Evolutionary conservation across 345 rosid species (phyloP), one percentile per base, ranked within the genome.

Genomic region (Aquilaria malaccensis): DNA sequence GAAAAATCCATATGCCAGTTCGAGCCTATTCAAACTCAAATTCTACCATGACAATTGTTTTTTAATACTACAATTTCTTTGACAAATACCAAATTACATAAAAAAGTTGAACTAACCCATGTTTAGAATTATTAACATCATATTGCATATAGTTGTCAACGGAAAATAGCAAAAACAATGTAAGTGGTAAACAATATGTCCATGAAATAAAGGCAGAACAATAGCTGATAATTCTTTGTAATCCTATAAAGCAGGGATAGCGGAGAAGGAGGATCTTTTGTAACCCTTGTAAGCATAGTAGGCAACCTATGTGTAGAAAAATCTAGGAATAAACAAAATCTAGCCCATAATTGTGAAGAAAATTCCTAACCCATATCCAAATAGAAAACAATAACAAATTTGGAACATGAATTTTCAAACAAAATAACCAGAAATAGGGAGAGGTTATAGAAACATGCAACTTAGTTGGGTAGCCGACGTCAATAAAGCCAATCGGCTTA

Each of bases 211-310:
- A 45, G 12, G 5, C 22, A 22, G 0, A 22, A 22, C 22, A 22
- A 43, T 4, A 45, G 11, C 13, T 2, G 30, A 43, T 13, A 7
- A 15, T 58, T 43, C 58, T 46, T 32, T 22, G 22, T 22, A 22
- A 43, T 45, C 30, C 79, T 68, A 88, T 41, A 89, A 88, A 2
- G 97, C 79, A 0, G 97, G 97, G 52, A 87, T 89, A 75, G 80
- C 86, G 74, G 91, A 70, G 67, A 89, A 89, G 55, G 97, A 89
- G 81, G 87, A 89, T 52, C 97, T 94, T 71, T 78, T 79, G 84
- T 86, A 89, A 49, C 97, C 97, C 71, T 89, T 89, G 71, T 89
- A 86, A 1, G 97, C 97, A 67, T 86, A 89, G 65, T 86, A 89
- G 0, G 96, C 95, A 4, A 89, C 82, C 76, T 95, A 74, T 0